These are phyloP conservation scores for Metarhizium rileyi DNA, from an alignment of 2,329 filamentous ascomycete genomes.

Conservation along the genomic window DNA sequence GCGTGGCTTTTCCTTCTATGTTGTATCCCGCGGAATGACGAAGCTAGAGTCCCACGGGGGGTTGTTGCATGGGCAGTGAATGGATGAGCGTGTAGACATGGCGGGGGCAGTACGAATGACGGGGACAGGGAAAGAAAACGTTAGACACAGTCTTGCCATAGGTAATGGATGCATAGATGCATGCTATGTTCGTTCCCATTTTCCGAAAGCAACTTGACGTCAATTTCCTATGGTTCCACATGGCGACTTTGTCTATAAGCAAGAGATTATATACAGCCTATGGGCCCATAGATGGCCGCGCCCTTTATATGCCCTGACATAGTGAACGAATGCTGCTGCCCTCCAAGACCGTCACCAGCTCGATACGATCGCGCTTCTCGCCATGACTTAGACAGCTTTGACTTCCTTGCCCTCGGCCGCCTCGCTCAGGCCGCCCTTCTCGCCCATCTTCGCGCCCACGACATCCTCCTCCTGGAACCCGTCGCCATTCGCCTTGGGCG, in stretches of 20 bases:
- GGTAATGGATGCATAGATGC: neutral
- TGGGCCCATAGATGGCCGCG: neutral
- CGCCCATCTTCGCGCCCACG: constrained; percentile 9
- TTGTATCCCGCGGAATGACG: neutral
- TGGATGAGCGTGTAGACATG: neutral
- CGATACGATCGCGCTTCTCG: neutral
- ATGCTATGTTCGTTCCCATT: neutral
- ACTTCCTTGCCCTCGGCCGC: constrained; percentile 2
- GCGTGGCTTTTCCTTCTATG: neutral
- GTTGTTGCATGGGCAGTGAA: neutral
- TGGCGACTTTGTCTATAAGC: neutral
- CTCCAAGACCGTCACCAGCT: neutral
- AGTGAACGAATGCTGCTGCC: neutral
- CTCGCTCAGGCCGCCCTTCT: neutral
- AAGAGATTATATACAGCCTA: neutral
- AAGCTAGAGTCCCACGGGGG: neutral
- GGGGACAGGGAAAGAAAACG: neutral
- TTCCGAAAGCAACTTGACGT: neutral
- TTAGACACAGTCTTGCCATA: neutral
- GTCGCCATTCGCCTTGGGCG: constrained; percentile 9
- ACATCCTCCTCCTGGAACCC: constrained; percentile 19
- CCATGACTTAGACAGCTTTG: too few species aligned
- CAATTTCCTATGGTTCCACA: neutral
- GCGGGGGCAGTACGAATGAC: neutral
- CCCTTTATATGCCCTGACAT: neutral